Evolutionary conservation across 495 filamentous ascomycete species (phyloP), one percentile per base, ranked within the genome.

Genomic region (Penicillium nucicola): DNA sequence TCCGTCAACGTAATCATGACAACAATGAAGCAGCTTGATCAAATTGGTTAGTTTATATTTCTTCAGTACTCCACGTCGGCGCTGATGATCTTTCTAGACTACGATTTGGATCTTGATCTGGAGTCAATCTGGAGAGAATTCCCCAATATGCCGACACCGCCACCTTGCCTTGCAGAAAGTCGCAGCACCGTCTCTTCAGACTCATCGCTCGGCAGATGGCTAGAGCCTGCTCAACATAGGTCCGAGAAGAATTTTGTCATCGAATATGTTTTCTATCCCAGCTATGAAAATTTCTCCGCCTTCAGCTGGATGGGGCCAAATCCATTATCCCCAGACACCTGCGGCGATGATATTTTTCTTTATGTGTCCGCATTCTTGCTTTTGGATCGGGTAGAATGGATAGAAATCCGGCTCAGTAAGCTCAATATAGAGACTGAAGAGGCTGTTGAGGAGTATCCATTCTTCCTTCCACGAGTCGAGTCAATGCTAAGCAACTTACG

Each of bases 381-480:
- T 31, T 40, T 17, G 30, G 36, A 40, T 17, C 34, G 11, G 25
- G 35, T 52, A 25, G 4, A 34, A 9, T 52, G 42, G 42, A 37
- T 45, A 45, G 50, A 52, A 39, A n/a, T 39, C 13, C 42, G 50
- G 23, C 50, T 52, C 12, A 23, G 13, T 5, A 30, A 31, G 13
- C 14, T 54, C 2, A 43, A 20, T 15, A 23, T 2, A 4, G 31
- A 5, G 4, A 48, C 15, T 10, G n/a, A n/a, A n/a, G n/a, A n/a
- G n/a, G n/a, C n/a, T n/a, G n/a, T n/a, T n/a, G n/a, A n/a, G n/a
- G n/a, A 14, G 38, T 43, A 54, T 15, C 44, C 19, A 13, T 54
- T 54, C 15, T 48, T 54, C 23, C 38, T 54, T 15, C 51, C 45
- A 14, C 37, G 51, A 7, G 28, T 48, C 14, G 38, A 54, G 11